Percentiles rank a stretch among this genome's conserved stretches.
Evolutionary conservation across 805 yeast species (phyloP).

Genomic region (Naumovozyma castellii): DNA sequence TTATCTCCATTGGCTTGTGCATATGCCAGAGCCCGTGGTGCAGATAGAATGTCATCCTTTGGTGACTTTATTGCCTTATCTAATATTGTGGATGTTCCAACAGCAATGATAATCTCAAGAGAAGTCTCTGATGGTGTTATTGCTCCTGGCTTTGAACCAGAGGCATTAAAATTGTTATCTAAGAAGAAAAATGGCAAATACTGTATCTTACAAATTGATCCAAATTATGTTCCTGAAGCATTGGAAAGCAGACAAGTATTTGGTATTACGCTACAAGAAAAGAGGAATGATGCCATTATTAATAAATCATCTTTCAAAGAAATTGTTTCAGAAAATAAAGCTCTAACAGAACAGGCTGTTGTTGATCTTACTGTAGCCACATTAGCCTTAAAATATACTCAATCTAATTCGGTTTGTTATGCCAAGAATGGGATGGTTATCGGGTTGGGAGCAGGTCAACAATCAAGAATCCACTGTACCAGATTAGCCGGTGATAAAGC

Average conservation of each 20-base stretch:
- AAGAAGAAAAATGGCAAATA: slow-evolving; percentile 96
- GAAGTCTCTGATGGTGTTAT: slow-evolving; percentile 98
- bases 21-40: slow-evolving; percentile 98
- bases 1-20: slow-evolving; percentile 95
- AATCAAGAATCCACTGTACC: slow-evolving; percentile 97
- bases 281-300: slow-evolving; percentile 95
- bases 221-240: slow-evolving; percentile 74
- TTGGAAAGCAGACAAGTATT: slow-evolving; percentile 90
- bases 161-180: slow-evolving; percentile 78
- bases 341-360: slow-evolving; percentile 81
- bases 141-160: slow-evolving; percentile 93
- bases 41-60: slow-evolving; percentile 98
- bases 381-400: slow-evolving; percentile 93
- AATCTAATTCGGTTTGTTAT: slow-evolving; percentile 95
- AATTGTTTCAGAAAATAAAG: slow-evolving; percentile 79
- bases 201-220: slow-evolving; percentile 93
- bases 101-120: slow-evolving; percentile 93
- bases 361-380: slow-evolving; percentile 96
- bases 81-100: slow-evolving; percentile 90
- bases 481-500: slow-evolving; percentile 99
- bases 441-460: slow-evolving; percentile 99
- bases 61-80: slow-evolving; percentile 98
- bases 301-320: slow-evolving; percentile 85
- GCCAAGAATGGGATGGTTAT: slow-evolving; percentile 99
- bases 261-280: slow-evolving; percentile 91